A percentile compares a stretch with the other conserved stretches of the same genome.
phyloP scores from a whole-genome alignment of 1,284 basidiomycete genomes.

The Ustilago lituana region DNA sequence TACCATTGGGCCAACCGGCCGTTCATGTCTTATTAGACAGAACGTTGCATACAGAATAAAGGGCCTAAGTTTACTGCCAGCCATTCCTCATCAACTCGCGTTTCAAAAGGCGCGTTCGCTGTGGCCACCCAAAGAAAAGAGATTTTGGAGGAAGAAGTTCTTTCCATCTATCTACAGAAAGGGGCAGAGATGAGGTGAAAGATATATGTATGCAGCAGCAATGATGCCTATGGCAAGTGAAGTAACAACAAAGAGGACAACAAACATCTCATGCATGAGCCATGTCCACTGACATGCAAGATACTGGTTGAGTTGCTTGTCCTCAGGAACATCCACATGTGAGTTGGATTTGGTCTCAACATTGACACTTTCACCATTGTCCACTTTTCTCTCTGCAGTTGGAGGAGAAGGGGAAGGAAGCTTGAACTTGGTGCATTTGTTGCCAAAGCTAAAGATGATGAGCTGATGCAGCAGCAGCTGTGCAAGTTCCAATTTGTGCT shows the following conservation, averaged over 20 bases:
- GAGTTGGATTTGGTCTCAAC: conserved; percentile 26
- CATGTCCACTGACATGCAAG: conserved; percentile 35
- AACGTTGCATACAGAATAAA: too few species aligned
- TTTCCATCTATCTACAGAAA: background rate
- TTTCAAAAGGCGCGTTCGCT: too few species aligned
- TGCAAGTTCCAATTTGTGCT: conserved; percentile 15
- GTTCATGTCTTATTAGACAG: background rate
- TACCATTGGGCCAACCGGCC: conserved; percentile 60
- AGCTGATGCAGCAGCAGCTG: conserved; percentile 44
- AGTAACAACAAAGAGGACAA: conserved; percentile 7
- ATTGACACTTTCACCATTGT: conserved; percentile 7
- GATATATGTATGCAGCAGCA: background rate
- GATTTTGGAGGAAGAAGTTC: too few species aligned
- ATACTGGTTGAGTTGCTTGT: conserved; percentile 19
- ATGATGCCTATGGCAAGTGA: background rate
- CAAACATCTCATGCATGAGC: conserved; percentile 51
- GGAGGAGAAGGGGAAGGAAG: conserved; percentile 10
- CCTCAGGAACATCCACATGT: conserved; percentile 19
- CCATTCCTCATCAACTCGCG: too few species aligned
- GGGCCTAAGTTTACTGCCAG: too few species aligned
- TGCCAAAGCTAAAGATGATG: conserved; percentile 45
- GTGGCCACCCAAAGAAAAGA: too few species aligned
- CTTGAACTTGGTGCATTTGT: conserved; percentile 39
- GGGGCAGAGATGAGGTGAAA: background rate
- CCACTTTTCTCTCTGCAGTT: background rate